Percentiles rank a stretch among this genome's conserved stretches.
These are phyloP conservation scores for Fusarium chuoi DNA, from an alignment of 2,329 filamentous ascomycete genomes.

Conservation along the genomic window DNA sequence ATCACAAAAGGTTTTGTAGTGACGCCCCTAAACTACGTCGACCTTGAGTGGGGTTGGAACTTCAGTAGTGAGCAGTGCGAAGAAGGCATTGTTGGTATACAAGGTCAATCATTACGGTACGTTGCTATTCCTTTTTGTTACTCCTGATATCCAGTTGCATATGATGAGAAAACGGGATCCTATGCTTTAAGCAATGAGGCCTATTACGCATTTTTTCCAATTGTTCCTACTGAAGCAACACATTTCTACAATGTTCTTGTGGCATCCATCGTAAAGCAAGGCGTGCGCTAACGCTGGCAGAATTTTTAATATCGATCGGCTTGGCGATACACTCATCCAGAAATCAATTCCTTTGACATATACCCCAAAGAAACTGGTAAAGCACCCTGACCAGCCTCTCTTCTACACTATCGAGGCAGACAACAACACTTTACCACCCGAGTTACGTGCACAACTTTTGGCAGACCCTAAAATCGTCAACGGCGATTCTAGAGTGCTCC, in stretches of 20 bases:
- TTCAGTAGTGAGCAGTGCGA: constrained; percentile 95
- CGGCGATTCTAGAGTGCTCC: constrained; percentile 75
- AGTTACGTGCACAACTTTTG: constrained; percentile 79
- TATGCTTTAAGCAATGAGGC: constrained; percentile 67
- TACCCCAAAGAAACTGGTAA: constrained; percentile 87
- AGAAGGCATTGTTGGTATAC: constrained; percentile 93
- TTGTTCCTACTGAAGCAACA: constrained; percentile 92
- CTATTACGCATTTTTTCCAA: constrained; percentile 71
- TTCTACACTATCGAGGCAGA: constrained; percentile 97
- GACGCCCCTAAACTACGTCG: constrained; percentile 88
- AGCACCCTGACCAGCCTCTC: constrained; percentile 85
- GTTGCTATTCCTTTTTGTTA: constrained; percentile 48
- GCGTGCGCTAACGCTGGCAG: constrained; percentile 57
- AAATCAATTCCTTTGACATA: constrained; percentile 88
- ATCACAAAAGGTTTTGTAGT: constrained; percentile 90
- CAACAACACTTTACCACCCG: constrained; percentile 86
- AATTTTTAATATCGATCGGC: constrained; percentile 90
- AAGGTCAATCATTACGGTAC: constrained; percentile 88
- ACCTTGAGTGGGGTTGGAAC: constrained; percentile 93
- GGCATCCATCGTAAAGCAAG: not conserved
- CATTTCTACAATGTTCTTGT: constrained; percentile 23
- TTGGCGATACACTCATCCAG: constrained; percentile 86
- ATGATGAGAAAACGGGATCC: constrained; percentile 73
- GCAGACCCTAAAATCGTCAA: constrained; percentile 77
- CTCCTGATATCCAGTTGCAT: constrained; percentile 52